A percentile compares a stretch with the other conserved stretches of the same genome.
Conservation (phyloP, 305 asterid genomes). For the Rubia occidens region DNA sequence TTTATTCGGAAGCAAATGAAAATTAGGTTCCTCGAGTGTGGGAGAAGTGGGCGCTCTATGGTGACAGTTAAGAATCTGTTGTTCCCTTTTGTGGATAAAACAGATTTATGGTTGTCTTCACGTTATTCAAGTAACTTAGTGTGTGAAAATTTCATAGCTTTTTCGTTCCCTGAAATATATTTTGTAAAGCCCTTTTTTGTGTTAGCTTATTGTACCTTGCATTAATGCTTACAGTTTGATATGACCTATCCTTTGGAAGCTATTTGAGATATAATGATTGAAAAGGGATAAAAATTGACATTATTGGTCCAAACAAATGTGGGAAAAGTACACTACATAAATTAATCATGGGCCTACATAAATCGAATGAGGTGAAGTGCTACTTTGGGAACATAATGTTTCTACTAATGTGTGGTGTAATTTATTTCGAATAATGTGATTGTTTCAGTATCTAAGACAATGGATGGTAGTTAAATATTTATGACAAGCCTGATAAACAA, state of each 20-base stretch:
- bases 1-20: slow-evolving; percentile 97
- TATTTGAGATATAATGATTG: slow-evolving; percentile 63
- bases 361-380: slow-evolving; percentile 54
- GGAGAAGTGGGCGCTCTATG: slow-evolving; percentile 79
- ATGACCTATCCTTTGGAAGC: slow-evolving; percentile 38
- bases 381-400: slow-evolving; percentile 86
- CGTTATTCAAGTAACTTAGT: not conserved
- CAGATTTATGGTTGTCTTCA: not conserved
- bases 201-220: not conserved
- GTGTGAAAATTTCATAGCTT: not conserved
- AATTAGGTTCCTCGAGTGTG: slow-evolving; percentile 93
- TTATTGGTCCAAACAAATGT: slow-evolving; percentile 95
- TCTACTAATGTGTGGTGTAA: too few relatives aligned
- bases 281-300: slow-evolving; percentile 91
- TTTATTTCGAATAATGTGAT: too few relatives aligned
- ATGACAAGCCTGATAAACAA: too few relatives aligned
- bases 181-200: not conserved
- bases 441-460: too few relatives aligned
- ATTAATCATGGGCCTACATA: slow-evolving; percentile 79
- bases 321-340: slow-evolving; percentile 95
- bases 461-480: too few relatives aligned
- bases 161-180: not conserved
- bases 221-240: not conserved
- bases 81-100: slow-evolving; percentile 60
- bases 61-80: slow-evolving; percentile 59